Conservation (phyloP, 2,329 filamentous ascomycete species). For the Penicillium thymicola region DNA sequence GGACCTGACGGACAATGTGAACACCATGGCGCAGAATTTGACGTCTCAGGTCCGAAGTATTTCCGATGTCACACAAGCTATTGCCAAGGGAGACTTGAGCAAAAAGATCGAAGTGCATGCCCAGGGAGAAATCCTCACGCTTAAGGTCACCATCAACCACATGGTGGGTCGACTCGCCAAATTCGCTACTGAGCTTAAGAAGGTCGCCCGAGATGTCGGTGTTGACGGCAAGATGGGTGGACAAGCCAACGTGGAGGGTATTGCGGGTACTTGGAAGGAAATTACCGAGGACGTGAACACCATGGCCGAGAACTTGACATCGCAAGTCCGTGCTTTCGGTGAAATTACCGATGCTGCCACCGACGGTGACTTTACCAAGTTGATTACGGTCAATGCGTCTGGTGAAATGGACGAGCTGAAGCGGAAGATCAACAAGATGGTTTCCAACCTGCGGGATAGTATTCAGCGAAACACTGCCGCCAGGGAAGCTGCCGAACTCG, state of each 20-base stretch:
- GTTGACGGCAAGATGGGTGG: conserved; percentile 98
- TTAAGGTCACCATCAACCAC: conserved; percentile 98
- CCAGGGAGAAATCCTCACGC: conserved; percentile 86
- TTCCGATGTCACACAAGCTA: conserved; percentile 89
- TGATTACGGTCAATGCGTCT: conserved; percentile 94
- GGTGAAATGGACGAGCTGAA: conserved; percentile 99
- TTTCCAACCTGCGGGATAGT: conserved; percentile 89
- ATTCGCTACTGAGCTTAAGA: conserved; percentile 93
- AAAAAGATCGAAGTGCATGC: conserved; percentile 94
- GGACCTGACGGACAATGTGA: conserved; percentile 64
- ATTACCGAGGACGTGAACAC: conserved; percentile 97
- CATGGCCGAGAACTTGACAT: conserved; percentile 82
- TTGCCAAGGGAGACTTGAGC: conserved; percentile 92
- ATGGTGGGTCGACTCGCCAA: conserved; percentile 95
- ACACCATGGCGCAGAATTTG: conserved; percentile 64
- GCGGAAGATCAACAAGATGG: conserved; percentile 99
- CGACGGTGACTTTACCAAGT: conserved; percentile 93
- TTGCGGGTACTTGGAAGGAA: conserved; percentile 95
- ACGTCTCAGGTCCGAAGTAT: conserved; percentile 77
- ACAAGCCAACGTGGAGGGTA: conserved; percentile 88
- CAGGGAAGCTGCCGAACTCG: conserved; percentile 90
- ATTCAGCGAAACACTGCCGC: conserved; percentile 96
- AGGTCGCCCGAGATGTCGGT: conserved; percentile 92
- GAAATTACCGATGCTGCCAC: conserved; percentile 98
- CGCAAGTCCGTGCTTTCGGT: conserved; percentile 94